Evolutionary conservation across 2,329 filamentous ascomycete genomes (phyloP).

Genomic region (Onygenales sp.): DNA sequence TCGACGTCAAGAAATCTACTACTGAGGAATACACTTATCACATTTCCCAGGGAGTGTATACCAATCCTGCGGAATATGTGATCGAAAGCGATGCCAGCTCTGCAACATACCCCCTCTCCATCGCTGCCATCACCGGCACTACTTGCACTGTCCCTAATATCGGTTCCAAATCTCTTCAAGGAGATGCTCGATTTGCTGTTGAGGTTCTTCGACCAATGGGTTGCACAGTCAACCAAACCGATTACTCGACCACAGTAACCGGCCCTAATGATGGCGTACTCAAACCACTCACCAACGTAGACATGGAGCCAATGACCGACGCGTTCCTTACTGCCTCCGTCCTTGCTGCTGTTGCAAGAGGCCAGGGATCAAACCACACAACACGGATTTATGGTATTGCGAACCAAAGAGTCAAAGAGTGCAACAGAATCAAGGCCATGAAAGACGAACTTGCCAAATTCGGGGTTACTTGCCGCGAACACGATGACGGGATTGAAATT

Average conservation of each 20-base stretch:
- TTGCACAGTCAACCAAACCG: constrained; percentile 76
- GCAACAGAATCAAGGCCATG: constrained; percentile 94
- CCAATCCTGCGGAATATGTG: constrained; percentile 74
- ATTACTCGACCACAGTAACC: constrained; percentile 81
- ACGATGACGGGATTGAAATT: constrained; percentile 81
- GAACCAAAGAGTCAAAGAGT: constrained; percentile 96
- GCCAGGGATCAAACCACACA: constrained; percentile 49
- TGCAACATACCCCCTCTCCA: constrained; percentile 86
- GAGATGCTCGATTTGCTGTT: constrained; percentile 86
- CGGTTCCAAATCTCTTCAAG: constrained; percentile 81
- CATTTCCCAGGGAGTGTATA: constrained; percentile 76
- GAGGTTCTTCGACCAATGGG: constrained; percentile 91
- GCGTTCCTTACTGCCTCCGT: constrained; percentile 94
- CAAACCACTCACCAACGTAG: constrained; percentile 67
- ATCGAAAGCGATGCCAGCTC: constrained; percentile 97
- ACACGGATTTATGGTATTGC: constrained; percentile 91
- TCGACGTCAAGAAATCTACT: constrained; percentile 65
- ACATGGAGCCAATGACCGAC: constrained; percentile 99
- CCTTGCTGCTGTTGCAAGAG: constrained; percentile 76
- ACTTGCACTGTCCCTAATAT: constrained; percentile 96
- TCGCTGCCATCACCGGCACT: constrained; percentile 91
- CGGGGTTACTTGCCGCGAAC: constrained; percentile 73
- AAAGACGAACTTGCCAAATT: constrained; percentile 90
- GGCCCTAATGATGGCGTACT: constrained; percentile 69
- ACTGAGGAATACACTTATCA: constrained; percentile 86